phyloP scores from a whole-genome alignment of 441 rosid species.

The Syzygium syzygioides region DNA sequence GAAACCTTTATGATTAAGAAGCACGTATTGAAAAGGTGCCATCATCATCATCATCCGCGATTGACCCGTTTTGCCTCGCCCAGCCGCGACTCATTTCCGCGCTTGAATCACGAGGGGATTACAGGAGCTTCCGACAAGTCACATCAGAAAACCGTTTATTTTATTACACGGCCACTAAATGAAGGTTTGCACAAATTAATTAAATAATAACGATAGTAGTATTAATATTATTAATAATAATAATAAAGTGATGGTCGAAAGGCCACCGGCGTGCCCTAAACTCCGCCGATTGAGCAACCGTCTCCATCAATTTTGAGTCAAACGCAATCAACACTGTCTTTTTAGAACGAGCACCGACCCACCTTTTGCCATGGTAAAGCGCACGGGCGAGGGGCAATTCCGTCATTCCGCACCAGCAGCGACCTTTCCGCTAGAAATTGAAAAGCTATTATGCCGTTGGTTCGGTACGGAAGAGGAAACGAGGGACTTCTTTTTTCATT shows the following conservation, averaged over 20 bases:
- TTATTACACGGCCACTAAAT: neutral
- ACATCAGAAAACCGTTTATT: neutral
- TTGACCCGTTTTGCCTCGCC: neutral
- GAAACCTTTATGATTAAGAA: neutral
- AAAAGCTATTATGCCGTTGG: no score
- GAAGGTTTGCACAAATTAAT: neutral
- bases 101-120: neutral
- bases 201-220: neutral
- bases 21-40: neutral
- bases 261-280: neutral
- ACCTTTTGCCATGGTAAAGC: neutral
- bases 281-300: neutral
- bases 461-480: neutral
- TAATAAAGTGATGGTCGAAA: neutral
- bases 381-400: neutral
- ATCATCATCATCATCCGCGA: no score
- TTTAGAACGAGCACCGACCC: neutral
- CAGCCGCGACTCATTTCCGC: neutral
- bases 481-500: neutral
- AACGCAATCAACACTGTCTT: fast-evolving
- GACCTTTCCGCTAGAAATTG: neutral
- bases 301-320: neutral
- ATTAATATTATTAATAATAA: neutral
- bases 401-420: neutral
- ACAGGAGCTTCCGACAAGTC: neutral